Conservation (phyloP, 2,329 filamentous ascomycete species). For the Monilinia aucupariae region DNA sequence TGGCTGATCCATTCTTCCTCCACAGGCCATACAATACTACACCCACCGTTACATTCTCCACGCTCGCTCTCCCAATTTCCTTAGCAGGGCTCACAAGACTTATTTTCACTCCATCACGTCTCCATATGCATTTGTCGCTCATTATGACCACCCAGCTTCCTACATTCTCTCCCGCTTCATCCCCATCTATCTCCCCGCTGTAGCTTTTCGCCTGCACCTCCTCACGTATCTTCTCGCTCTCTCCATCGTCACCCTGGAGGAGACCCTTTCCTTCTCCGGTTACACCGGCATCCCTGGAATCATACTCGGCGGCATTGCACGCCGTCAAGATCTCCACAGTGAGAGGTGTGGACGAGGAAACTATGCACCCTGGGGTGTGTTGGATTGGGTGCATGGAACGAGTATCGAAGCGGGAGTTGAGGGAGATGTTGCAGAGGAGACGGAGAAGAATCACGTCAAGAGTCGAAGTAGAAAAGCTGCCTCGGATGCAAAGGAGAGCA, state of each 20-base stretch:
- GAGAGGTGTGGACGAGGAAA: slow-evolving; percentile 52
- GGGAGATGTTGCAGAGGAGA: slow-evolving; percentile 50
- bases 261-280: slow-evolving; percentile 61
- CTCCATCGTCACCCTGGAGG: slow-evolving; percentile 58
- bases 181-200: slow-evolving; percentile 60
- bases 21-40: slow-evolving; percentile 61
- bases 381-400: slow-evolving; percentile 58
- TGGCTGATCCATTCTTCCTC: slow-evolving; percentile 1
- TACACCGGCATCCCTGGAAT: slow-evolving; percentile 55
- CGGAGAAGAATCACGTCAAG: slow-evolving; percentile 49
- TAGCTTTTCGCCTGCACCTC: slow-evolving; percentile 62
- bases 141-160: slow-evolving; percentile 63
- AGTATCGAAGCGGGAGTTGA: slow-evolving; percentile 48
- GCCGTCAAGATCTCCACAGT: slow-evolving; percentile 52
- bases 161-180: slow-evolving; percentile 59
- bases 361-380: slow-evolving; percentile 55
- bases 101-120: slow-evolving; percentile 50
- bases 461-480: slow-evolving; percentile 37
- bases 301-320: slow-evolving; percentile 47
- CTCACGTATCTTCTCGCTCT: slow-evolving; percentile 66
- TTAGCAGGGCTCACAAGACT: slow-evolving; percentile 41
- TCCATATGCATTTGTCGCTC: slow-evolving; percentile 57
- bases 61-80: slow-evolving; percentile 34
- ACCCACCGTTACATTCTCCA: slow-evolving; percentile 71
- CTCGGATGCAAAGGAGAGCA: slow-evolving; percentile 34